Conservation (phyloP, 371 early-diverging fungal species). For the Mortierella sp. region DNA sequence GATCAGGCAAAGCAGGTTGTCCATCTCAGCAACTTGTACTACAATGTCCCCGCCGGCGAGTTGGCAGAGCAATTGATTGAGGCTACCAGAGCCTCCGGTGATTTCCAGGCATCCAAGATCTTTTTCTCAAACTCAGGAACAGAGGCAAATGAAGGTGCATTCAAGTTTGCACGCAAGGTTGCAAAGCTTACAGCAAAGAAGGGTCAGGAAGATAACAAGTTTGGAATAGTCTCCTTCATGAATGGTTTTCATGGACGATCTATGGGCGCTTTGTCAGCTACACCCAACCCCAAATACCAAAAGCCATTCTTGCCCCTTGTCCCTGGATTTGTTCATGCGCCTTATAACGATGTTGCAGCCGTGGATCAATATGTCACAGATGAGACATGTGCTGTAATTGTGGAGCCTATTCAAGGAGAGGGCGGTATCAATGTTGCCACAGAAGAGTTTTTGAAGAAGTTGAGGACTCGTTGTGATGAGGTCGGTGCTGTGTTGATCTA, state of each 20-base stretch:
- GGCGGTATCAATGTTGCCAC: conserved; percentile 87
- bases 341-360: conserved; percentile 78
- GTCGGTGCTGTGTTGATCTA: conserved; percentile 89
- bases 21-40: conserved; percentile 88
- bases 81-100: conserved; percentile 63
- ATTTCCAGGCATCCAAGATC: conserved; percentile 69
- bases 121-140: conserved; percentile 94
- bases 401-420: conserved; percentile 98
- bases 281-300: conserved; percentile 93
- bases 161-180: conserved; percentile 95
- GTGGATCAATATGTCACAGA: conserved; percentile 73
- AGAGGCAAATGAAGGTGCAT: conserved; percentile 93
- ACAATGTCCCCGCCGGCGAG: conserved; percentile 80
- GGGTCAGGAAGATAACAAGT: conserved; percentile 72
- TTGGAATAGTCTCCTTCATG: conserved; percentile 82
- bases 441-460: conserved; percentile 77
- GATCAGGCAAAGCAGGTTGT: conserved; percentile 85
- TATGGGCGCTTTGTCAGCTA: conserved; percentile 94
- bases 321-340: conserved; percentile 82
- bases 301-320: conserved; percentile 90
- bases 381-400: conserved; percentile 91
- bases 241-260: conserved; percentile 96
- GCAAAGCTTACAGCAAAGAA: conserved; percentile 74
- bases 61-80: conserved; percentile 79
- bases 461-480: conserved; percentile 85